phyloP scores from a whole-genome alignment of 345 rosid species.

The Jatropha curcas region DNA sequence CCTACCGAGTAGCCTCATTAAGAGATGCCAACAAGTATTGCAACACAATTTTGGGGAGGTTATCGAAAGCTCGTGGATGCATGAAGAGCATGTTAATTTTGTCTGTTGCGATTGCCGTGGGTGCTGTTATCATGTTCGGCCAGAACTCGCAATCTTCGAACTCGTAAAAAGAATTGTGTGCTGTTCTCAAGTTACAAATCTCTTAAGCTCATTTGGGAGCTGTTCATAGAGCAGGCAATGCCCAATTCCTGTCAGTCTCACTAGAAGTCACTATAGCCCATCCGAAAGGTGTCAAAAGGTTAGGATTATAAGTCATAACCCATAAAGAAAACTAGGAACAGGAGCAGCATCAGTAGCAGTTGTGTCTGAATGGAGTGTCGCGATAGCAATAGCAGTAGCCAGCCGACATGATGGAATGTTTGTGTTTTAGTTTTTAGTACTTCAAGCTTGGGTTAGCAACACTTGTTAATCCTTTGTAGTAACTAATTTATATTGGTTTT shows the following conservation, averaged over 20 bases:
- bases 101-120: slow-evolving; percentile 34
- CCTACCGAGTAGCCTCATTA: slow-evolving; percentile 18
- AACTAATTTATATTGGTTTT: neutral
- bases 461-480: neutral
- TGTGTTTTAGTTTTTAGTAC: neutral
- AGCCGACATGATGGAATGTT: neutral
- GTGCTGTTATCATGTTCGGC: slow-evolving; percentile 41
- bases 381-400: neutral
- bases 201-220: neutral
- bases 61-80: slow-evolving; percentile 42
- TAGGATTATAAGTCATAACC: neutral
- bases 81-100: slow-evolving; percentile 33
- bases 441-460: neutral
- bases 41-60: slow-evolving; percentile 39
- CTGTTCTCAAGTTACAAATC: slow-evolving; percentile 19
- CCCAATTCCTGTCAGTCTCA: neutral
- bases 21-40: slow-evolving; percentile 55
- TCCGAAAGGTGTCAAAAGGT: neutral
- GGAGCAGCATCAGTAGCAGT: neutral
- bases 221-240: neutral
- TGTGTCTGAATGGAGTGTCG: neutral
- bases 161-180: slow-evolving; percentile 34
- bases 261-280: too few relatives aligned
- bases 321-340: neutral
- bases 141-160: slow-evolving; percentile 34